Evolutionary conservation across 2,329 filamentous ascomycete species (phyloP), one percentile per base, ranked within the genome.

Genomic region (Arthrobotrys pseudoclavata): DNA sequence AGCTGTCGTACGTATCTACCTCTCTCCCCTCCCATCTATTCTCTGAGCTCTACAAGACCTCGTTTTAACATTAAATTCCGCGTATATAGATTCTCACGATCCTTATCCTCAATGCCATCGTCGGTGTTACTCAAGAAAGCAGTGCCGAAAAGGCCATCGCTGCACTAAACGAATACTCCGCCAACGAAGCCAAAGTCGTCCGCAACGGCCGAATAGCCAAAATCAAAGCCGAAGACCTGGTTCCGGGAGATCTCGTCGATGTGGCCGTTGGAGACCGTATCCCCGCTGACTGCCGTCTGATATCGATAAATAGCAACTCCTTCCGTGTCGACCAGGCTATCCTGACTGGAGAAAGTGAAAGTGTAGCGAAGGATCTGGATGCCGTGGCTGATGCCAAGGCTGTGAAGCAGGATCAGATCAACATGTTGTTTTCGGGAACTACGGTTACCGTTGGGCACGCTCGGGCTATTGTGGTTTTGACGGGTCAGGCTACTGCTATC

Each of bases 61-160:
- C 97, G 95, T 57, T n/a, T 40, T 40, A 53, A 53, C 26, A 10
- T 42, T 37, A 1, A 18, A 24, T 20, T 48, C 12, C 48, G 34
- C 64, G 31, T 60, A 24, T 20, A 10, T 40, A 96, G 92, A 99
- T 99, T 81, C 88, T 99, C 80, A 98, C 95, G 26, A 99, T 99
- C 83, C 88, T 99, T 53, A 91, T 99, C 79, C 90, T 99, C 82
- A 99, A 99, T 85, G 92, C 96, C 79, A 91, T 99, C 81, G 96
- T 99, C 80, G 96, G 96, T 83, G 96, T 99, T 29, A 97, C 95
- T 70, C 96, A 99, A 87, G 96, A 99, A 87, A 97, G 93, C 85
- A 97, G 94, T 83, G 96, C 96, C 80, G 96, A 99, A 85, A 97
- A 98, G 86, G 96, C 96, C 63, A 99, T 99, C 83, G 94, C 96